Base-by-base conservation (phyloP, 176 grass and related monocot genomes). In the Carex pumila region DNA sequence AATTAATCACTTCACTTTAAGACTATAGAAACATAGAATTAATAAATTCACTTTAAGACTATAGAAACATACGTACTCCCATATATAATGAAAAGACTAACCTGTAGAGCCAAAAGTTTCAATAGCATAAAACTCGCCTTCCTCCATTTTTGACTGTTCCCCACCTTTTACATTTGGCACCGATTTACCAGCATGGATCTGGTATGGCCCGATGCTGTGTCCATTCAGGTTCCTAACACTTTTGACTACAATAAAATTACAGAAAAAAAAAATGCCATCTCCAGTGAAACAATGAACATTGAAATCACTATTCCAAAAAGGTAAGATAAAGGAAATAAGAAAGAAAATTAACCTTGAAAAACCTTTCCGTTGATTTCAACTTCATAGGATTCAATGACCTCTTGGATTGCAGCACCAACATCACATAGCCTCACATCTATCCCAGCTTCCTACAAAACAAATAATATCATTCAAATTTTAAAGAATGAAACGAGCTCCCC, bases 311-410 rank as follows among this genome's bases (percentile, higher is more conserved):
- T 69, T 69, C 5, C 6, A 78, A 45, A 63, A 77, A 85, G 31
- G n/a, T 61, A 29, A 73, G 3, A 74, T 55, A 22, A 21, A 69
- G 19, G 9, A 84, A 15, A 45, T 0, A 71, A 59, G 10, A 85
- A 36, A 69, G 3, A 79, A 56, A 30, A 67, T 22, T 68, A 25
- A 99, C 96, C 93, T 99, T 95, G 96, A 82, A 93, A 99, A 81
- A 90, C 88, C 84, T 99, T 99, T 15, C 96, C 96, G 81, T 95
- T 95, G 50, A 99, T 95, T 90, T 99, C 96, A 88, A 99, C 93
- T 82, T 99, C 96, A 82, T 99, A 99, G 49, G 93, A 95, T 87
- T 99, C 93, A 89, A 99, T 95, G 29, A 99, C 96, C 87, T 99
- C 96, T 88, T 98, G 95, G 53, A 98, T 98, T 71, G 92, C 95